Evolutionary conservation across 2,329 filamentous ascomycete species (phyloP).

Genomic region (Penicillium brevicompactum): DNA sequence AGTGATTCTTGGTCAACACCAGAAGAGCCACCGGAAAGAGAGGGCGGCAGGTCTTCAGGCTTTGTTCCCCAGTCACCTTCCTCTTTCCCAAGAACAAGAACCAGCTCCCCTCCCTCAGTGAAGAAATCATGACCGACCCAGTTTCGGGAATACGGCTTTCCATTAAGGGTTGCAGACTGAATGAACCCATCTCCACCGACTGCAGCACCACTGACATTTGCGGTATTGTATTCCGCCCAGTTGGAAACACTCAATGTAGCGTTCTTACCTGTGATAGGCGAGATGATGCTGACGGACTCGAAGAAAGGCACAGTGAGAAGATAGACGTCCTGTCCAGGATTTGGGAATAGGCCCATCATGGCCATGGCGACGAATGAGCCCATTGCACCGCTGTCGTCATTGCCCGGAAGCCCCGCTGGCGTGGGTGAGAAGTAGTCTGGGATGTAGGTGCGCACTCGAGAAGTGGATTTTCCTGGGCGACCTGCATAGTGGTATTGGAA

Average conservation of each 20-base stretch:
- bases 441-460: slow-evolving; percentile 65
- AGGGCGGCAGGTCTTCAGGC: slow-evolving; percentile 64
- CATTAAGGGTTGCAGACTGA: slow-evolving; percentile 67
- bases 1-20: not conserved
- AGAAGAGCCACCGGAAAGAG: slow-evolving; percentile 28
- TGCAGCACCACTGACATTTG: slow-evolving; percentile 58
- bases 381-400: slow-evolving; percentile 72
- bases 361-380: slow-evolving; percentile 65
- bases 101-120: slow-evolving; percentile 63
- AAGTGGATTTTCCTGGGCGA: slow-evolving; percentile 55
- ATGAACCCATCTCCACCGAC: slow-evolving; percentile 64
- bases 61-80: slow-evolving; percentile 68
- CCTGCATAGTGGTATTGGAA: slow-evolving; percentile 72
- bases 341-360: slow-evolving; percentile 72
- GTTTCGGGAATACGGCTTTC: slow-evolving; percentile 61
- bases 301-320: slow-evolving; percentile 70
- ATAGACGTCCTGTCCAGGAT: slow-evolving; percentile 68
- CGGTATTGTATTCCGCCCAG: slow-evolving; percentile 35
- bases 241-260: slow-evolving; percentile 61
- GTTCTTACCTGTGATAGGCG: slow-evolving; percentile 60
- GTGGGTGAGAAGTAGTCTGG: slow-evolving; percentile 62
- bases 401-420: slow-evolving; percentile 63
- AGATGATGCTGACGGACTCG: slow-evolving; percentile 59
- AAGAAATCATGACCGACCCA: slow-evolving; percentile 72
- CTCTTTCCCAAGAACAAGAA: slow-evolving; percentile 61